These are phyloP conservation scores for Penicillium riverlandense DNA, from an alignment of 495 filamentous ascomycete species.

Conservation along the genomic window DNA sequence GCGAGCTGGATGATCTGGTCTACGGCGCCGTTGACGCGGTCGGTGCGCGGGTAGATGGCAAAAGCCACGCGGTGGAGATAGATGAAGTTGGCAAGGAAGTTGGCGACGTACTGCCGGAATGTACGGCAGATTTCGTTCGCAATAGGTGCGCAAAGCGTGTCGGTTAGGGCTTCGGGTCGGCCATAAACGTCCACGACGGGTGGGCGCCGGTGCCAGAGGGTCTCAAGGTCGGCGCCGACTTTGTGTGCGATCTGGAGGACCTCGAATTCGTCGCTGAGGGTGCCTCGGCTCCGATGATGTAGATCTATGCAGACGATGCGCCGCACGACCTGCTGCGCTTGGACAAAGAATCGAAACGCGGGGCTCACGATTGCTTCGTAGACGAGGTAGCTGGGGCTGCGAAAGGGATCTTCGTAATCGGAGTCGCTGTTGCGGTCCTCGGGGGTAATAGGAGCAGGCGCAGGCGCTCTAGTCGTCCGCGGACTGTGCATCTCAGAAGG, in stretches of 20 bases:
- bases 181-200: slow-evolving; percentile 29
- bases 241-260: slow-evolving; percentile 36
- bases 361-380: slow-evolving; percentile 27
- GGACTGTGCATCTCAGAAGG: neutral
- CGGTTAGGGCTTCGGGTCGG: slow-evolving; percentile 16
- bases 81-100: slow-evolving; percentile 33
- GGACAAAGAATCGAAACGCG: slow-evolving; percentile 27
- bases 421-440: too few relatives aligned
- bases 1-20: slow-evolving; percentile 34
- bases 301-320: slow-evolving; percentile 33
- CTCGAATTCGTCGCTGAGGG: slow-evolving; percentile 35
- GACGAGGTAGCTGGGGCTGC: slow-evolving; percentile 26
- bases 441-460: neutral
- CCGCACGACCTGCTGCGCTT: slow-evolving; percentile 30
- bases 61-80: slow-evolving; percentile 37
- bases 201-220: slow-evolving; percentile 29
- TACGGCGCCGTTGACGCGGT: slow-evolving; percentile 32
- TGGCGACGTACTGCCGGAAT: slow-evolving; percentile 32
- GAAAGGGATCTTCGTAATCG: slow-evolving; percentile 12
- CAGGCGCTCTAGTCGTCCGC: neutral
- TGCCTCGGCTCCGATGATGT: slow-evolving; percentile 35
- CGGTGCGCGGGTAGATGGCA: slow-evolving; percentile 35
- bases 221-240: slow-evolving; percentile 32
- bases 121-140: slow-evolving; percentile 25
- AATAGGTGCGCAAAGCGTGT: slow-evolving; percentile 17